Conservation (phyloP, 495 filamentous ascomycete species). For the Delitschia confertaspora region DNA sequence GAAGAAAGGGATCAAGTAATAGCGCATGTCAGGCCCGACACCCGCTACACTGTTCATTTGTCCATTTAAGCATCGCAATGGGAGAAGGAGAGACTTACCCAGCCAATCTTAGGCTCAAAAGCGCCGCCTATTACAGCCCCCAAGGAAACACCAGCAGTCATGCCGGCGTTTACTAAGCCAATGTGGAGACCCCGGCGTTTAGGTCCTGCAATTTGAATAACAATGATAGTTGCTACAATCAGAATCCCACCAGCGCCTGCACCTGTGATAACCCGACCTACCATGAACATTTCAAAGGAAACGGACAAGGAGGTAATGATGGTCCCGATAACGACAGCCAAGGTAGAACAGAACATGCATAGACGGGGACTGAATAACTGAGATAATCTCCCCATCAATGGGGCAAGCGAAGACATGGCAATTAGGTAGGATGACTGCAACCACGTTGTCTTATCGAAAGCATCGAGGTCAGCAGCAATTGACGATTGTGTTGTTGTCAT, state of each 20-base stretch:
- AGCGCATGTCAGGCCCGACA: neutral
- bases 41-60: neutral
- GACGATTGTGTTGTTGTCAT: constrained; percentile 65
- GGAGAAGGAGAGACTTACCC: constrained; percentile 45
- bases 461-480: constrained; percentile 63
- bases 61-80: neutral
- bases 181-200: constrained; percentile 59
- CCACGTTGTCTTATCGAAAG: constrained; percentile 63
- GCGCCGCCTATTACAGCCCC: constrained; percentile 64
- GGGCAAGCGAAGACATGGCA: constrained; percentile 56
- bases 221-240: constrained; percentile 58
- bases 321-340: constrained; percentile 51
- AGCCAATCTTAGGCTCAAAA: constrained; percentile 52
- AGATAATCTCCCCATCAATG: constrained; percentile 56
- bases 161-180: constrained; percentile 56
- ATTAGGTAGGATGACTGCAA: constrained; percentile 69
- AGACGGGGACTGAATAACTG: constrained; percentile 57
- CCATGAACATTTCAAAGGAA: constrained; percentile 51
- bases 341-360: constrained; percentile 49
- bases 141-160: constrained; percentile 59
- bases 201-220: constrained; percentile 56
- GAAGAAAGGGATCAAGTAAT: neutral
- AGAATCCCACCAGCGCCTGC: constrained; percentile 58
- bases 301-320: constrained; percentile 52
- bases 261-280: constrained; percentile 56